Evolutionary conservation across 441 rosid genomes (phyloP).

Genomic region (Adansonia rubrostipa): DNA sequence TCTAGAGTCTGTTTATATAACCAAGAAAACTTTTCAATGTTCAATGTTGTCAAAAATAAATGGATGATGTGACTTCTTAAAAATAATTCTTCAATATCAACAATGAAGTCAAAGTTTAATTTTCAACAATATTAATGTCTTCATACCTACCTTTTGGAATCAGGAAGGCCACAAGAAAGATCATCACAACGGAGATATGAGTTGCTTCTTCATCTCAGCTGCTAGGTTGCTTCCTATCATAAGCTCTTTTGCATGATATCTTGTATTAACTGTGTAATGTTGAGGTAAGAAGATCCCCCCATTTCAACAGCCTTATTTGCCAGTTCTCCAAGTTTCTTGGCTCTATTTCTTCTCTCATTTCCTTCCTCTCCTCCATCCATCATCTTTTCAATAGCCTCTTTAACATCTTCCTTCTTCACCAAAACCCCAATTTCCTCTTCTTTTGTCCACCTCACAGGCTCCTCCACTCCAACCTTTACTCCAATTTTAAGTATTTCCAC

Average conservation of each 20-base stretch:
- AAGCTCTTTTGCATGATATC: slow-evolving; percentile 33
- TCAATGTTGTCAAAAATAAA: too few species aligned
- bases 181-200: too few species aligned
- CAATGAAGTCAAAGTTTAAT: too few species aligned
- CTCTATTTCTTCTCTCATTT: slow-evolving; percentile 46
- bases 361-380: slow-evolving; percentile 51
- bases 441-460: neutral
- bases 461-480: slow-evolving; percentile 35
- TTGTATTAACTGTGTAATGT: slow-evolving; percentile 35
- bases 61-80: too few species aligned
- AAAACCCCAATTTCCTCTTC: neutral
- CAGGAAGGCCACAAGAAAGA: too few species aligned
- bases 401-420: slow-evolving; percentile 4
- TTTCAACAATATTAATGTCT: too few species aligned
- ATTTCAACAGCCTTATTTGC: slow-evolving; percentile 51
- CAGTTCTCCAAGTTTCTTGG: slow-evolving; percentile 38
- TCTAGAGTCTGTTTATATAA: too few species aligned
- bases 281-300: slow-evolving; percentile 58
- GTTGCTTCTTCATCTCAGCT: too few species aligned
- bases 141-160: too few species aligned
- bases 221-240: too few species aligned
- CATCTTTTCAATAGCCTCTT: slow-evolving; percentile 20
- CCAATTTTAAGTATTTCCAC: slow-evolving; percentile 39
- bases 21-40: too few species aligned
- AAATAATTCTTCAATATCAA: too few species aligned